Conservation (phyloP, 2,329 filamentous ascomycete genomes). For the Epichloe amarillans region DNA sequence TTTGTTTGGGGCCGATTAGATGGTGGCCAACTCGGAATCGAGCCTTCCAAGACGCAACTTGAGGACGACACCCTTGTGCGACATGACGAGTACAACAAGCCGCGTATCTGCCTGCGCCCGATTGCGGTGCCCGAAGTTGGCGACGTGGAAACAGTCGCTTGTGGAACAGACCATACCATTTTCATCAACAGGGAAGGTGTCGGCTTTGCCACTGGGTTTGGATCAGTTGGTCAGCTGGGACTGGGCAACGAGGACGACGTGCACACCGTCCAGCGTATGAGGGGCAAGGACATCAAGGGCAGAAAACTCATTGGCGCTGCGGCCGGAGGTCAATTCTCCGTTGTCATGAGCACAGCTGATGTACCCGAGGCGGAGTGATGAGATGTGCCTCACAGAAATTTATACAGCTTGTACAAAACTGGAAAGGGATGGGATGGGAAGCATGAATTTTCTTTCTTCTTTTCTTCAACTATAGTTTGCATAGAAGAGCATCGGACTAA, state of each 20-base stretch:
- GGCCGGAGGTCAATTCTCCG: constrained; percentile 74
- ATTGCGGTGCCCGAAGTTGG: constrained; percentile 27
- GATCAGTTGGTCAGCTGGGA: constrained; percentile 66
- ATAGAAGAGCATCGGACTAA: background rate
- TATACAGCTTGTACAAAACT: background rate
- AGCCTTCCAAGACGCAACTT: constrained; percentile 30
- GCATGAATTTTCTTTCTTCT: background rate
- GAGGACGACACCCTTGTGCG: constrained; percentile 37
- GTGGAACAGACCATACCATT: constrained; percentile 62
- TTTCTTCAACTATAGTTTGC: background rate
- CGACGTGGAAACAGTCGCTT: constrained; percentile 40
- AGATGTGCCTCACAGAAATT: background rate
- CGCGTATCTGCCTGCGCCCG: constrained; percentile 26
- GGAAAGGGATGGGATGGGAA: background rate
- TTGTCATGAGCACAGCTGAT: constrained; percentile 37
- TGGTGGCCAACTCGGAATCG: constrained; percentile 40
- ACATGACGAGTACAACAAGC: constrained; percentile 46
- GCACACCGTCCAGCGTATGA: constrained; percentile 61
- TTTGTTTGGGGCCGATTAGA: constrained; percentile 48
- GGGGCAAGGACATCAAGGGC: constrained; percentile 69
- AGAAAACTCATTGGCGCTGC: constrained; percentile 67
- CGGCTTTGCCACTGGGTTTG: constrained; percentile 72
- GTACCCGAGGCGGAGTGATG: background rate
- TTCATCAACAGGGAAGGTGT: constrained; percentile 57
- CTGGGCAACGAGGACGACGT: constrained; percentile 70